These are phyloP conservation scores for Cenococcum geophilum DNA, from an alignment of 495 filamentous ascomycete species.

Conservation along the genomic window DNA sequence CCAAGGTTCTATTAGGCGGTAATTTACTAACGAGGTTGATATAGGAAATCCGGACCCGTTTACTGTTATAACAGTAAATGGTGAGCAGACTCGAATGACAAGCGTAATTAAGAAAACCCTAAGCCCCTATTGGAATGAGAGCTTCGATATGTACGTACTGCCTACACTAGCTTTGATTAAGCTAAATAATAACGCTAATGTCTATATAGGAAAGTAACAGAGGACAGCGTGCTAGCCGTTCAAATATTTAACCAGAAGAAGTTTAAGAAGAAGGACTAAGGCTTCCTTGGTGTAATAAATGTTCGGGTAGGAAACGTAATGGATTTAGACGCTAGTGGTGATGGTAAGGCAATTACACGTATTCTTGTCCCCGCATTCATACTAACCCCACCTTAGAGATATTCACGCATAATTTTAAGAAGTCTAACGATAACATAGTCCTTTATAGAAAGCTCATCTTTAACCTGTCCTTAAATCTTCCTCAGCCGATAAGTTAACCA, in stretches of 20 bases:
- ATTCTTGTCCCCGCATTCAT: slow-evolving; percentile 5
- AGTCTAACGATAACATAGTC: slow-evolving; percentile 95
- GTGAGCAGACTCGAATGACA: slow-evolving; percentile 94
- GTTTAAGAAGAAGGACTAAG: slow-evolving; percentile 99
- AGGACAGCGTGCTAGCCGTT: slow-evolving; percentile 92
- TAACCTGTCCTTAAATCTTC: slow-evolving; percentile 85
- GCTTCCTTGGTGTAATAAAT: slow-evolving; percentile 96
- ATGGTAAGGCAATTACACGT: slow-evolving; percentile 57
- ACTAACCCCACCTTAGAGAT: slow-evolving; percentile 55
- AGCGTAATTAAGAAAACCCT: slow-evolving; percentile 93
- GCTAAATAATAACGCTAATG: slow-evolving; percentile 11
- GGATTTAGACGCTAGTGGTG: slow-evolving; percentile 78
- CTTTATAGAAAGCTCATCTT: slow-evolving; percentile 97
- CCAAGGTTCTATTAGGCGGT: slow-evolving; percentile 30
- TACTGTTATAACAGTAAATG: slow-evolving; percentile 90
- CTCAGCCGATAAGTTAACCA: slow-evolving; percentile 43
- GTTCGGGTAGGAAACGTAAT: slow-evolving; percentile 89
- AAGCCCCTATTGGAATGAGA: slow-evolving; percentile 99
- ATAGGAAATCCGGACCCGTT: slow-evolving; percentile 95
- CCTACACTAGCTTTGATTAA: slow-evolving; percentile 3
- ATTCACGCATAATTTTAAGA: slow-evolving; percentile 97
- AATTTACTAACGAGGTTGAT: slow-evolving; percentile 29
- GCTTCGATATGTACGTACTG: slow-evolving; percentile 81
- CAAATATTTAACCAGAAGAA: slow-evolving; percentile 99
- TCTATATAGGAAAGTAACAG: slow-evolving; percentile 63